Conservation (phyloP, 148 eudicot species). For the Simmondsia chinensis region DNA sequence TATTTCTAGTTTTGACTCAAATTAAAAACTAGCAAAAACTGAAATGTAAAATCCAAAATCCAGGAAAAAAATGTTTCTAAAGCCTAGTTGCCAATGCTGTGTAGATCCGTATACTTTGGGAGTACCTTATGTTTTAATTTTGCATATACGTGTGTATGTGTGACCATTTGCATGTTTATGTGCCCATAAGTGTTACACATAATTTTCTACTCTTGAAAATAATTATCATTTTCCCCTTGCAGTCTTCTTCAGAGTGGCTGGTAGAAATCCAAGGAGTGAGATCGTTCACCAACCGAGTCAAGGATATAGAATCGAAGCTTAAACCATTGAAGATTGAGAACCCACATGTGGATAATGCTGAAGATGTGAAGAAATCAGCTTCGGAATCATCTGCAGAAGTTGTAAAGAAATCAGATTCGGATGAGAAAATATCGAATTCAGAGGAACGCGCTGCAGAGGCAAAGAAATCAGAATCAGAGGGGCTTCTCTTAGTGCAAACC, state of each 20-base stretch:
- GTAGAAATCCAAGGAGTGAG: constrained; percentile 64
- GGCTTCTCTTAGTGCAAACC: too few species aligned
- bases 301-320: constrained; percentile 54
- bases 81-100: too few species aligned
- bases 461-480: not conserved
- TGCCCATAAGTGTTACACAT: too few species aligned
- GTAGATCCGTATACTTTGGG: not conserved
- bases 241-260: constrained; percentile 48
- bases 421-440: too few species aligned
- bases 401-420: constrained; percentile 1
- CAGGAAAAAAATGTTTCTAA: too few species aligned
- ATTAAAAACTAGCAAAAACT: too few species aligned
- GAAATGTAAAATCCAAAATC: too few species aligned
- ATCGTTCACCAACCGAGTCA: constrained; percentile 40
- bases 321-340: constrained; percentile 37
- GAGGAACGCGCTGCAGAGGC: not conserved
- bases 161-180: not conserved
- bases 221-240: constrained; percentile 4
- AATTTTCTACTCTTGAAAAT: not conserved
- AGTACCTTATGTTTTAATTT: not conserved
- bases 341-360: not conserved
- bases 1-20: too few species aligned
- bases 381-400: not conserved
- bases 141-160: not conserved
- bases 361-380: not conserved